A percentile compares a stretch with the other conserved stretches of the same genome.
These are phyloP conservation scores for Jatropha curcas DNA, from an alignment of 345 rosid genomes.

Conservation along the genomic window DNA sequence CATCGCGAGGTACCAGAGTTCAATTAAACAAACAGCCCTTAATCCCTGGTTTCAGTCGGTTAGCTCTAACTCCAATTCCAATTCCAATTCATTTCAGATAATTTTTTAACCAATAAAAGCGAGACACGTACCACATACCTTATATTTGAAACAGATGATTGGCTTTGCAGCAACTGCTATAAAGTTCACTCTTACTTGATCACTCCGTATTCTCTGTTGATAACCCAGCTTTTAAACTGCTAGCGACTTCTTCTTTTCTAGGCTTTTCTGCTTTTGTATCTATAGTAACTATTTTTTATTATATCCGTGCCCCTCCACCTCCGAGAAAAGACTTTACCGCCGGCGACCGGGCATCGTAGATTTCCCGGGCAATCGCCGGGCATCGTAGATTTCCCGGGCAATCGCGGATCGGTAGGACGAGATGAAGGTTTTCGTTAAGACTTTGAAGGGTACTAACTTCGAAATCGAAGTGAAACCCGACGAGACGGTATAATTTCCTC, in stretches of 20 bases:
- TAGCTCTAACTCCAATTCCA: too few species aligned
- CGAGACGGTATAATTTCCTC: conserved; percentile 38
- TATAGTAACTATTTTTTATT: neutral
- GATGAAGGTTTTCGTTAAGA: conserved; percentile 51
- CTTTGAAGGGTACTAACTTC: conserved; percentile 52
- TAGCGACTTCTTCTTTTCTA: neutral
- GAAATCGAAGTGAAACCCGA: conserved; percentile 53
- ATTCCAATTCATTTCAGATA: too few species aligned
- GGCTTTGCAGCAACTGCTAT: too few species aligned
- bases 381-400: neutral
- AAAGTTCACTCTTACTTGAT: too few species aligned
- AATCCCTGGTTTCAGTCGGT: too few species aligned
- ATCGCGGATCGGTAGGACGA: neutral
- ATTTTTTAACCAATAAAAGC: too few species aligned
- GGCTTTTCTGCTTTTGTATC: neutral
- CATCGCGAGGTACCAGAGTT: too few species aligned
- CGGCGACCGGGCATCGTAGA: neutral
- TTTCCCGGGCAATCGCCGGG: conserved; percentile 5
- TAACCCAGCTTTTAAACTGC: neutral
- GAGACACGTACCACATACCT: too few species aligned
- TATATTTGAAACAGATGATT: too few species aligned
- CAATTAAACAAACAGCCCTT: too few species aligned
- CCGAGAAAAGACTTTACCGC: neutral
- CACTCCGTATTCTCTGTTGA: neutral
- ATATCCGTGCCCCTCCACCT: neutral